phyloP scores from a whole-genome alignment of 2,329 filamentous ascomycete genomes.

The Herpomyces periplanetae region DNA sequence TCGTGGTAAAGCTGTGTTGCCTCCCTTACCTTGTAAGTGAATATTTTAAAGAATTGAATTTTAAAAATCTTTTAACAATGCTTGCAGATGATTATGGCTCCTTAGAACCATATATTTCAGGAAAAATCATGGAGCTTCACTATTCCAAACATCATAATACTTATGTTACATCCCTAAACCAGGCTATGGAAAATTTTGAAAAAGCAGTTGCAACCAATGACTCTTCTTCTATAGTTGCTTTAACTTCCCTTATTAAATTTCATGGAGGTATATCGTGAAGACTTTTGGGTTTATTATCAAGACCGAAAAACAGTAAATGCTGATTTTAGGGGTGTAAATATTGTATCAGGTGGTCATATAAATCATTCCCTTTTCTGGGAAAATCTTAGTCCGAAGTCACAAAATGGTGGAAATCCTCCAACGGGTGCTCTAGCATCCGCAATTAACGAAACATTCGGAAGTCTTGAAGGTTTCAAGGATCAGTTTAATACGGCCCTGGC shows the following conservation, averaged over 20 bases:
- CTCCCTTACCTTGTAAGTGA: slow-evolving; percentile 40
- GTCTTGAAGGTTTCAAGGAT: slow-evolving; percentile 20
- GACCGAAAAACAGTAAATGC: too few species aligned
- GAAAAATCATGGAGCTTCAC: slow-evolving; percentile 85
- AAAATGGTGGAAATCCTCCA: slow-evolving; percentile 19
- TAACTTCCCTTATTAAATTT: slow-evolving; percentile 39
- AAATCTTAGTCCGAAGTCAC: slow-evolving; percentile 26
- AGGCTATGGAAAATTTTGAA: slow-evolving; percentile 26
- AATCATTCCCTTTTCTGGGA: slow-evolving; percentile 84
- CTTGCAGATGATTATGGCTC: slow-evolving; percentile 62
- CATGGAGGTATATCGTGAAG: slow-evolving; percentile 19
- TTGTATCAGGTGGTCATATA: slow-evolving; percentile 26
- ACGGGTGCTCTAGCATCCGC: slow-evolving; percentile 17
- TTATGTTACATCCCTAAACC: slow-evolving; percentile 64
- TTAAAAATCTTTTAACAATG: not conserved
- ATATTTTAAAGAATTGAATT: slow-evolving; percentile 1
- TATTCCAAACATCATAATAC: slow-evolving; percentile 80
- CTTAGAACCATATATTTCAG: slow-evolving; percentile 53
- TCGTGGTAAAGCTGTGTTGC: slow-evolving; percentile 62
- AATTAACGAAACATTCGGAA: slow-evolving; percentile 25
- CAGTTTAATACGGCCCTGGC: slow-evolving; percentile 23
- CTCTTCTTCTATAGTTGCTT: slow-evolving; percentile 19
- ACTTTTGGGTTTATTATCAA: not conserved
- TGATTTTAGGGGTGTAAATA: too few species aligned
- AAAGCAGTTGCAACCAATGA: slow-evolving; percentile 16